Evolutionary conservation across 495 filamentous ascomycete species (phyloP).

Genomic region (Aspergillus bridgeri): DNA sequence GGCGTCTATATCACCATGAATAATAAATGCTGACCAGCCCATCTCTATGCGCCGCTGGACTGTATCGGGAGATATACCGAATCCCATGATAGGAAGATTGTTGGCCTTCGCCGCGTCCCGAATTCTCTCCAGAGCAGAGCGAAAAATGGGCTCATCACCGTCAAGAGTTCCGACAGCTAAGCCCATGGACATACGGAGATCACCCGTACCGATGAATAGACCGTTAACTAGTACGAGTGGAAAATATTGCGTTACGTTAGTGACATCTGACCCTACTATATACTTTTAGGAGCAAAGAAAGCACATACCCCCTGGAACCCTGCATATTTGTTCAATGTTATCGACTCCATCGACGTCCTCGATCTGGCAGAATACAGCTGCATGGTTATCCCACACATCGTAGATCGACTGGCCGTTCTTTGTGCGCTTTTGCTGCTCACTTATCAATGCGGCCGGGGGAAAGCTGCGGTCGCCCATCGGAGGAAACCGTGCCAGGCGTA

Average conservation of each 20-base stretch:
- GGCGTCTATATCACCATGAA: too few species aligned
- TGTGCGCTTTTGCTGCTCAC: neutral
- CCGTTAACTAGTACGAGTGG: neutral
- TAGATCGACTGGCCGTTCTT: neutral
- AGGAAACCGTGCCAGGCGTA: neutral
- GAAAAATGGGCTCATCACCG: neutral
- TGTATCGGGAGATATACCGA: neutral
- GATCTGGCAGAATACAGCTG: constrained; percentile 4
- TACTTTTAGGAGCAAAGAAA: too few species aligned
- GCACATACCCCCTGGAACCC: neutral
- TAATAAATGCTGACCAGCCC: neutral
- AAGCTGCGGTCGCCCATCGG: neutral
- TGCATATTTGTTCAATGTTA: constrained; percentile 2
- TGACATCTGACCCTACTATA: neutral
- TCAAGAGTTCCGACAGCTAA: neutral
- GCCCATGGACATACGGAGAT: constrained; percentile 1
- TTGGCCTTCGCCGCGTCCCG: neutral
- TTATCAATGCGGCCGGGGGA: neutral
- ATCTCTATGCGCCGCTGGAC: neutral
- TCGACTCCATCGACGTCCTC: constrained; percentile 4
- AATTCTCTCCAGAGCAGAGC: neutral
- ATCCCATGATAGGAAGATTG: neutral
- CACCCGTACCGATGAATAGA: neutral
- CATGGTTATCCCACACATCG: constrained; percentile 5
- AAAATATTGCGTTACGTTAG: neutral